Evolutionary conservation across 2,329 filamentous ascomycete genomes (phyloP), one percentile per base, ranked within the genome.

Genomic region (Phoma sp.): DNA sequence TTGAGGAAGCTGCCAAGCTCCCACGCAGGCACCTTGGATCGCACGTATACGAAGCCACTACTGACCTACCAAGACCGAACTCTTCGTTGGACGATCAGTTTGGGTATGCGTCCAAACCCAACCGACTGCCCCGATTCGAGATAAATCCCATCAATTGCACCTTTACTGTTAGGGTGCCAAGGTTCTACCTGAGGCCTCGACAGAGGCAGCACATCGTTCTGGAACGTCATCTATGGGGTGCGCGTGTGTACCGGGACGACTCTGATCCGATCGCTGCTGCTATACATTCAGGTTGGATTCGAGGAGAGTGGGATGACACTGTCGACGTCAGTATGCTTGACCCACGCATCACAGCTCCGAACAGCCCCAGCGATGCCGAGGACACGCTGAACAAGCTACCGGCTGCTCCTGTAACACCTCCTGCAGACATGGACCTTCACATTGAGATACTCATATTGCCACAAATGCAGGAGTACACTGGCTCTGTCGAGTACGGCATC

Each of bases 161-260:
- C 0, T 86, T 96, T 60, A 97, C 92, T 0, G 84, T 99, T 57
- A 91, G 95, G 66, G 87, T 99, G 6, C 89, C 93, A 2, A 86
- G 90, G 25, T 85, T 90, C 43, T 92, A 95, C 67, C 80, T 99
- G 7, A 85, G 85, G 8, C 75, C 85, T 0, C 77, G 82, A 7
- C 85, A 90, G 22, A 84, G 94, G 27, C 90, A 95, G 71, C 91
- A 96, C 63, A 93, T 98, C 46, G 96, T 92, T 10, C 79, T 86
- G 7, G 85, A 91, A 31, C 85, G 89, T 19, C 90, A 91, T 7
- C 75, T 99, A 0, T 99, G 94, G 93, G 95, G 95, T 1, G 95
- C 92, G 0, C 93, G 96, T 33, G 84, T 99, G 6, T 98, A 98
- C 72, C 96, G 92, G 0, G 95, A 99, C 65, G 95, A 99, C 75